A percentile compares a stretch with the other conserved stretches of the same genome.
Evolutionary conservation across 2,329 filamentous ascomycete species (phyloP).

Genomic region (Sporothrix brunneoviolacea): DNA sequence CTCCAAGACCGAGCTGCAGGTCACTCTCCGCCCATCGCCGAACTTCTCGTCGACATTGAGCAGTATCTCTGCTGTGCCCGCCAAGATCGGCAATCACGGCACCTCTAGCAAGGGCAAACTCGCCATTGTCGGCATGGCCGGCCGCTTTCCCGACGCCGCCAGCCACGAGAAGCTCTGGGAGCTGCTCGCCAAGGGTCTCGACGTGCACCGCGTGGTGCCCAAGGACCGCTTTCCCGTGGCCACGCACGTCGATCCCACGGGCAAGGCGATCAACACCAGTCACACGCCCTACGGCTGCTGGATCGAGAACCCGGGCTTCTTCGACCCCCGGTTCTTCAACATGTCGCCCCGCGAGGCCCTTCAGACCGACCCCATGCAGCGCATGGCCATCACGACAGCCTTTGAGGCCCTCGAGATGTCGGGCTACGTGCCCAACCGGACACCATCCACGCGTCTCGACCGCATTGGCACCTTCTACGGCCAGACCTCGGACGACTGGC

Average conservation of each 20-base stretch:
- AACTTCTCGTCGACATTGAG: conserved; percentile 28
- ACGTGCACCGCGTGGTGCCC: conserved; percentile 63
- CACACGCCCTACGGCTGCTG: conserved; percentile 71
- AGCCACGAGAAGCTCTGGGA: conserved; percentile 69
- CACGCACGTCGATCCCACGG: conserved; percentile 63
- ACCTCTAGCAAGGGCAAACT: conserved; percentile 56
- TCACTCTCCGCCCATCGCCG: conserved; percentile 34
- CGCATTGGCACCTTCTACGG: conserved; percentile 69
- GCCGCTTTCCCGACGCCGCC: conserved; percentile 67
- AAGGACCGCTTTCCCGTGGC: conserved; percentile 67
- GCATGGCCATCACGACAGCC: conserved; percentile 66
- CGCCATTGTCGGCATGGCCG: conserved; percentile 78
- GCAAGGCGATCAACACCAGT: conserved; percentile 68
- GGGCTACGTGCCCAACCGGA: conserved; percentile 67
- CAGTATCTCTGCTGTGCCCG: conserved; percentile 17
- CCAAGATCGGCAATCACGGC: conserved; percentile 41
- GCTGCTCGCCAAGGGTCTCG: conserved; percentile 64
- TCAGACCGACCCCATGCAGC: conserved; percentile 76
- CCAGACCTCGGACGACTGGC: conserved; percentile 69
- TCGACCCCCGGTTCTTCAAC: conserved; percentile 81
- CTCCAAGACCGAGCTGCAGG: conserved; percentile 35
- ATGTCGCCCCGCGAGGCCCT: conserved; percentile 72
- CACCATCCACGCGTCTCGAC: conserved; percentile 58
- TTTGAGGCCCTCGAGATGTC: conserved; percentile 80
- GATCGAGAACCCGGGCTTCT: conserved; percentile 67